Evolutionary conservation across 495 filamentous ascomycete species (phyloP), one percentile per base, ranked within the genome.

Genomic region (Lentithecium fluviatile): DNA sequence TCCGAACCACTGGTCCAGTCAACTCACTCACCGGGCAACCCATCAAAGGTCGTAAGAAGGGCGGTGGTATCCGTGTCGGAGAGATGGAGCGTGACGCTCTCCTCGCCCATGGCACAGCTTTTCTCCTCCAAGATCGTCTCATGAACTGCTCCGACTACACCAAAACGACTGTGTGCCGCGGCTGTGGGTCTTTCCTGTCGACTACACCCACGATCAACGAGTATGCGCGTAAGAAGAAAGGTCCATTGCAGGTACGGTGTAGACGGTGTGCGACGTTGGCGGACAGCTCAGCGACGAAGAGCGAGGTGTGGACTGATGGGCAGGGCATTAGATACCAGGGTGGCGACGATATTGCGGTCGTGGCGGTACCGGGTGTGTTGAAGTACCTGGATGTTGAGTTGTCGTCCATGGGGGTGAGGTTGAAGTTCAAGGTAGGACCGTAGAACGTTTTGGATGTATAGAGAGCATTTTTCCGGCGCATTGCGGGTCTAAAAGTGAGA

Each of bases 31-130:
- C 93, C 7, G 94, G 95, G 32, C 94, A 98, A 73, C 94, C 94
- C 24, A 91, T 97, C 77, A 96, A 98, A 79, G 94, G 94, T 58
- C 81, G 93, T 69, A 91, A 90, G 69, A 90, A 89, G 79, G 94
- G 94, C 66, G 94, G 94, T 74, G 94, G 94, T 84, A 96, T 98
- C 69, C 89, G 94, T 78, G 93, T 98, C 26, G 94, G 94, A 69
- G 94, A 98, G 77, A 98, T 98, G 94, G 94, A 98, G 77, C 85
- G 94, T 60, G 94, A 98, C 74, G 88, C 92, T 3, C 77, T 98
- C 11, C 80, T 98, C 54, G 94, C 94, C 6, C 94, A 98, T 77
- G 94, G 94, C 6, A 88, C 92, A 13, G 93, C 93, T 13, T 97
- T 93, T 80, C 76, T 98, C 26, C 81, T 98, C 13, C 94, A 97